Evolutionary conservation across 2,329 filamentous ascomycete genomes (phyloP), one percentile per base, ranked within the genome.

Genomic region (Cryphonectria parasitica): DNA sequence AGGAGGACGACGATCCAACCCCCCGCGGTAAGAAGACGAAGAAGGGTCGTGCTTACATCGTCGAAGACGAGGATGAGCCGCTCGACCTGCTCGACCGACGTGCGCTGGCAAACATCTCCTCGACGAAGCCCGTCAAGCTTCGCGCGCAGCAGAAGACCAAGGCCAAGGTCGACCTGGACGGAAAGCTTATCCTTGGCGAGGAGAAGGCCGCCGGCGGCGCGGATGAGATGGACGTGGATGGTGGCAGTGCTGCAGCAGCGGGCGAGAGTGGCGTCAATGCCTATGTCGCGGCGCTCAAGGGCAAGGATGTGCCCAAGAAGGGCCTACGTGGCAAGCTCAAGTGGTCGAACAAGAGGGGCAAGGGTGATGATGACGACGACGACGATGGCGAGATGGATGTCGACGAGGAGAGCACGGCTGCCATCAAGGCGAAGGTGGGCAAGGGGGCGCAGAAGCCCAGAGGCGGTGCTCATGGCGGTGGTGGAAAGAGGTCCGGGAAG

Each of bases 51-150:
- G 89, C 92, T 0, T 99, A 96, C 81, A 98, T 99, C 76, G 88
- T 97, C 72, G 95, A 98, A 83, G 92, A 97, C 72, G 94, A 97
- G 70, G 93, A 97, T 76, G 96, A 98, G 80, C 96, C 96, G 1
- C 90, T 99, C 58, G 96, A 99, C 83, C 88, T 99, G 62, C 88
- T 99, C 22, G 95, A 96, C 77, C 92, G 93, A 73, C 91, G 91
- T 78, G 94, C 95, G 11, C 88, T 99, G 58, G 95, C 94, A 68
- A 96, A 94, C 79, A 98, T 99, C 77, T 97, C 95, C 2, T 93
- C 93, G 6, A 97, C 94, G 15, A 95, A 94, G 80, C 95, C 95
- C 3, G 82, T 87, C 69, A 91, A 89, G 78, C 81, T 87, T 75
- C 88, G 88, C 78, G 85, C 86, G 76, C 84, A 84, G 67, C 87